Evolutionary conservation across 495 filamentous ascomycete species (phyloP), one percentile per base, ranked within the genome.

Genomic region (Podospora tetraspora): DNA sequence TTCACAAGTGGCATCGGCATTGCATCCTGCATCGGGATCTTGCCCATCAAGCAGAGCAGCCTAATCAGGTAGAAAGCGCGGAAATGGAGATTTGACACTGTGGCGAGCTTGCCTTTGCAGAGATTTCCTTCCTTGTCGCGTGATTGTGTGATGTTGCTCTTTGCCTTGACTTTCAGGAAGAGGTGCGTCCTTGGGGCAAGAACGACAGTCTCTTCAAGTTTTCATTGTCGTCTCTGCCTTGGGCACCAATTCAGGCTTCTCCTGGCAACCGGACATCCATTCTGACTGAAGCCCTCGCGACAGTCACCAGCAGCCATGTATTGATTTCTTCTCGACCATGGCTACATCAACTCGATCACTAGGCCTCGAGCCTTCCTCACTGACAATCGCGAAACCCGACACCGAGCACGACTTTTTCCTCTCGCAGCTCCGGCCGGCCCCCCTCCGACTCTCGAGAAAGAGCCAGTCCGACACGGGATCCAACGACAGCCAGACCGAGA

Each of bases 381-480:
- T 13, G 24, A 32, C 13, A 13, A 61, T 52, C 13, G 13, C 59
- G 19, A 25, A 19, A 4, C 16, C 19, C 7, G 56, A 64, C 8
- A 30, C 22, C 10, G 58, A 52, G 13, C 70, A 61, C 19, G 69
- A 74, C 24, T 70, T 71, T 61, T 69, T 70, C 9, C 60, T 69
- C 24, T 34, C 61, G 19, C 67, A 76, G 11, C 69, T 79, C 10
- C 73, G 75, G 58, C 79, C 77, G 0, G 72, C 73, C 3, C 75
- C 76, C 12, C 71, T 79, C 1, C 72, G 78, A 9, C 52, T 75
- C 24, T 64, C 75, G n/a, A 75, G 73, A 1, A 75, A 70, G 61
- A 69, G 37, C 16, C 66, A 66, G 30, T 61, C 62, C 21, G 64
- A 60, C 58, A 64, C 70, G 9, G 24, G 70, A 57, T 27, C 66